These are phyloP conservation scores for Parascedosporium putredinis DNA, from an alignment of 2,329 filamentous ascomycete genomes.

Conservation along the genomic window DNA sequence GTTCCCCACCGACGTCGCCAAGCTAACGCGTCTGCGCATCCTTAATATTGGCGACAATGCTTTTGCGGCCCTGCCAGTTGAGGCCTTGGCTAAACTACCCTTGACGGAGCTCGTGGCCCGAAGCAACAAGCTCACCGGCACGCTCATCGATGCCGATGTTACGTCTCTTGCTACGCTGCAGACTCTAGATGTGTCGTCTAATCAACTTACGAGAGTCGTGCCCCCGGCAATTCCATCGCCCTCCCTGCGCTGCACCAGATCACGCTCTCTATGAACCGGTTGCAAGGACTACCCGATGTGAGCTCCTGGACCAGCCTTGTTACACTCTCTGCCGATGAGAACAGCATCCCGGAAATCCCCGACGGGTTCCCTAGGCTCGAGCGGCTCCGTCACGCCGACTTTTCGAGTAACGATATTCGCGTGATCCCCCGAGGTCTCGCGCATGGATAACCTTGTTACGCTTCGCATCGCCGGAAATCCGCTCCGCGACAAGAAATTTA, in stretches of 20 bases:
- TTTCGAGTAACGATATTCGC: conserved; percentile 75
- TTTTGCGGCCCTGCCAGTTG: conserved; percentile 61
- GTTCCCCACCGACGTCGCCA: conserved; percentile 57
- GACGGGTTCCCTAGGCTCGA: conserved; percentile 59
- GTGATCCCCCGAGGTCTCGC: conserved; percentile 63
- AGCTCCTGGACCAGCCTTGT: conserved; percentile 62
- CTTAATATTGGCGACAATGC: conserved; percentile 75
- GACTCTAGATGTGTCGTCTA: conserved; percentile 66
- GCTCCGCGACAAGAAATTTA: conserved; percentile 75
- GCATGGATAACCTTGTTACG: conserved; percentile 67
- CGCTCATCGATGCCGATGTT: conserved; percentile 56
- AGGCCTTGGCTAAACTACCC: conserved; percentile 54
- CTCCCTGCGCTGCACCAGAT: conserved; percentile 66
- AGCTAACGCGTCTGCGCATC: conserved; percentile 58
- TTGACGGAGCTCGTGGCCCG: conserved; percentile 63
- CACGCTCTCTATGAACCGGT: conserved; percentile 69
- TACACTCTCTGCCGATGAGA: conserved; percentile 70
- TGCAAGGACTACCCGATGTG: conserved; percentile 63
- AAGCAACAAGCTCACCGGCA: conserved; percentile 68
- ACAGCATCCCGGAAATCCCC: conserved; percentile 67
- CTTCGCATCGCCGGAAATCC: conserved; percentile 83
- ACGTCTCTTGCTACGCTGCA: conserved; percentile 55
- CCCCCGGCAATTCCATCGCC: conserved; percentile 35
- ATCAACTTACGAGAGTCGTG: conserved; percentile 52
- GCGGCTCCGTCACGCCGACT: conserved; percentile 65